These are phyloP conservation scores for Penicillium daleae DNA, from an alignment of 495 filamentous ascomycete species.

Conservation along the genomic window DNA sequence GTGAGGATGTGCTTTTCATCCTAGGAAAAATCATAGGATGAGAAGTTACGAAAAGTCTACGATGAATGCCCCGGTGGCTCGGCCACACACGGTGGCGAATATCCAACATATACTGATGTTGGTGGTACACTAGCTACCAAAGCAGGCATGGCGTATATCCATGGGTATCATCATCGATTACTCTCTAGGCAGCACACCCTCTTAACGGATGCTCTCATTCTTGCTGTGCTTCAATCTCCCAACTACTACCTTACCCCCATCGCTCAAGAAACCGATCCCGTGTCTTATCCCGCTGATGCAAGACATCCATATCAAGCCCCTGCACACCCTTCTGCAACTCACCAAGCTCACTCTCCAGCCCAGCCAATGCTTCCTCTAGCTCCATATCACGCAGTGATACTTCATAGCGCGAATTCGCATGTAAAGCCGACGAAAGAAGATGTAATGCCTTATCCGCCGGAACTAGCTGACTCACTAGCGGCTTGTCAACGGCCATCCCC, in stretches of 20 bases:
- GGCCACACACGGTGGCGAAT: neutral
- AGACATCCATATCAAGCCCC: constrained; percentile 38
- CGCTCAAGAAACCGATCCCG: constrained; percentile 38
- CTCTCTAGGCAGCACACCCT: constrained; percentile 2
- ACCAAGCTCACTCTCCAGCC: constrained; percentile 36
- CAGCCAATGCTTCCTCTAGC: constrained; percentile 32
- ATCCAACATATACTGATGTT: constrained; percentile 3
- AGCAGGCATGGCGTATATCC: neutral
- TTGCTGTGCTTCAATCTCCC: neutral
- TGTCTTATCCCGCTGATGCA: constrained; percentile 39
- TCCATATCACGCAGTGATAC: constrained; percentile 33
- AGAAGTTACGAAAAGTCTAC: constrained; percentile 9
- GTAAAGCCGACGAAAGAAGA: constrained; percentile 39
- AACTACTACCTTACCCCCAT: constrained; percentile 27
- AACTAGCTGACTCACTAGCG: constrained; percentile 33
- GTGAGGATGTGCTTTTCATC: neutral
- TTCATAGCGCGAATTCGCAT: constrained; percentile 36
- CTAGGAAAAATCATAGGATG: constrained; percentile 11
- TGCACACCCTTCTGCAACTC: constrained; percentile 41
- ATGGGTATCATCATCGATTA: neutral
- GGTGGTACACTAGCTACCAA: too few relatives aligned
- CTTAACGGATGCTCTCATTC: neutral
- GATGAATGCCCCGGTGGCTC: neutral
- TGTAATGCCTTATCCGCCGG: constrained; percentile 38
- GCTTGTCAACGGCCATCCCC: constrained; percentile 36